Conservation (phyloP, 2,329 filamentous ascomycete species). For the Paradendryphiella salina region DNA sequence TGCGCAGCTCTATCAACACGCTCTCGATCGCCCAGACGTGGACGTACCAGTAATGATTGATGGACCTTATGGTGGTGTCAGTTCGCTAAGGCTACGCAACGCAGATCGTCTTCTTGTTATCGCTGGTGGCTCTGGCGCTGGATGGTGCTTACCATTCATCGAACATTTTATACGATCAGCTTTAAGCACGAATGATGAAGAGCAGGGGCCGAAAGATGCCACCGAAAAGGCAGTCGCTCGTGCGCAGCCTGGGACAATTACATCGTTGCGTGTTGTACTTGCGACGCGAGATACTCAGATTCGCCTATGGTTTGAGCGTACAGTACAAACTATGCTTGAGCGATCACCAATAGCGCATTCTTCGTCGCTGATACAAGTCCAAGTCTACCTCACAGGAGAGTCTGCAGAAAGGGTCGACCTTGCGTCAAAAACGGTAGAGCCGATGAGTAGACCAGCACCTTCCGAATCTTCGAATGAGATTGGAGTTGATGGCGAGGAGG, state of each 20-base stretch:
- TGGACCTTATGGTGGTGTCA: constrained; percentile 62
- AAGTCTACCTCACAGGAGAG: constrained; percentile 36
- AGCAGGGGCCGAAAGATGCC: not conserved
- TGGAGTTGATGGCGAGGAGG: not conserved
- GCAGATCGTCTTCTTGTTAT: constrained; percentile 54
- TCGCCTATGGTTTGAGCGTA: constrained; percentile 44
- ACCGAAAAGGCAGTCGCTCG: not conserved
- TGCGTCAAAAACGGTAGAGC: not conserved
- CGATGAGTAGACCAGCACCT: not conserved
- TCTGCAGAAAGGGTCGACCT: constrained; percentile 14
- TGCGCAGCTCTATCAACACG: constrained; percentile 39
- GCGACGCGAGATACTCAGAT: constrained; percentile 45
- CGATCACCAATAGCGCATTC: constrained; percentile 18
- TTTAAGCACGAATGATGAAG: not conserved
- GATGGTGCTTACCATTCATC: constrained; percentile 56
- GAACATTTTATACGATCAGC: constrained; percentile 36
- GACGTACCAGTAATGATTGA: constrained; percentile 57
- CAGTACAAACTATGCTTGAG: constrained; percentile 35
- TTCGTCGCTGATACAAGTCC: constrained; percentile 20
- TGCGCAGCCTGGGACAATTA: not conserved
- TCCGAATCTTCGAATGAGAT: not conserved
- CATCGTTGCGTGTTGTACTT: constrained; percentile 38
- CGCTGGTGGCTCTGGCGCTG: constrained; percentile 61
- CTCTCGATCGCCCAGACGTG: constrained; percentile 17
- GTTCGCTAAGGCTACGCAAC: constrained; percentile 30